Evolutionary conservation across 805 yeast species (phyloP).

Genomic region (Blastobotrys parvus): DNA sequence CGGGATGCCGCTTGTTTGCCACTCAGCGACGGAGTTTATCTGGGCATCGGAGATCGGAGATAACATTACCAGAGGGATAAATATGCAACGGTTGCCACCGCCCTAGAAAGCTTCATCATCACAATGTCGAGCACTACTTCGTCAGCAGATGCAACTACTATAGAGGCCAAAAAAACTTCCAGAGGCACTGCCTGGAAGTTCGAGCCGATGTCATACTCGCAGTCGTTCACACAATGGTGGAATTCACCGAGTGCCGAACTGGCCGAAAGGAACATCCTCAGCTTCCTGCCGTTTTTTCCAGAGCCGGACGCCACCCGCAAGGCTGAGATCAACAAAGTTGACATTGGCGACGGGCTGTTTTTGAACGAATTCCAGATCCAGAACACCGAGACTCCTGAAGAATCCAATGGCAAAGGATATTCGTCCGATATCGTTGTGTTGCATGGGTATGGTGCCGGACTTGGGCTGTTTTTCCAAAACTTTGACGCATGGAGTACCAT

Average conservation of each 20-base stretch:
- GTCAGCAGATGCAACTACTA: too few relatives aligned
- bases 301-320: conserved; percentile 20
- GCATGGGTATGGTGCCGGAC: conserved; percentile 92
- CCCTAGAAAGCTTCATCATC: too few relatives aligned
- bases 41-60: too few relatives aligned
- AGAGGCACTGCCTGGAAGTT: background rate
- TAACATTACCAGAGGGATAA: too few relatives aligned
- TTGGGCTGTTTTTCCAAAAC: conserved; percentile 72
- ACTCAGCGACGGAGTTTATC: too few relatives aligned
- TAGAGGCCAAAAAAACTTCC: background rate
- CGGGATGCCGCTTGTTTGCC: too few relatives aligned
- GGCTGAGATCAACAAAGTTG: conserved; percentile 25
- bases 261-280: conserved; percentile 43
- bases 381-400: conserved; percentile 10
- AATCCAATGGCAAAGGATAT: background rate
- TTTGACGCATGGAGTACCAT: conserved; percentile 38
- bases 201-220: conserved; percentile 10
- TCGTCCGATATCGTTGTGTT: conserved; percentile 32
- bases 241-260: conserved; percentile 26
- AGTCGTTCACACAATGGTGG: conserved; percentile 39
- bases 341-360: conserved; percentile 38
- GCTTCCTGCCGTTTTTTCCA: conserved; percentile 44
- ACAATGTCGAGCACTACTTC: too few relatives aligned
- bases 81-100: too few relatives aligned
- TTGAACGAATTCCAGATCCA: conserved; percentile 69